phyloP scores from a whole-genome alignment of 2,329 filamentous ascomycete genomes.

The Trichoderma simmonsii region DNA sequence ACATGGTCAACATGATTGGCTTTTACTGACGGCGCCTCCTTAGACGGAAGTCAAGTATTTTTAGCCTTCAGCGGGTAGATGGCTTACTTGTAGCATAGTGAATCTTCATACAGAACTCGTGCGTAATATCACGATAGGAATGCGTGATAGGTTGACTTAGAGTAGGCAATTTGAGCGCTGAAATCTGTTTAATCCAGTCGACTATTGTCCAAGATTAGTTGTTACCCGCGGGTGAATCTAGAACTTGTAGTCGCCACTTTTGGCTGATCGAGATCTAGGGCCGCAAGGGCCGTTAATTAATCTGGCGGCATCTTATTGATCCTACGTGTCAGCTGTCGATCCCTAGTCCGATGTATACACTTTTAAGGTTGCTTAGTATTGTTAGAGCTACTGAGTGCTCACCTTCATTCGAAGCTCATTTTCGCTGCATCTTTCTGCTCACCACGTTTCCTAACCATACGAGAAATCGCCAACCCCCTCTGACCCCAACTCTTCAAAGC shows the following conservation, averaged over 20 bases:
- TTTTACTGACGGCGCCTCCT: background rate
- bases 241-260: background rate
- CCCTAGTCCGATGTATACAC: background rate
- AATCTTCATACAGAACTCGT: background rate
- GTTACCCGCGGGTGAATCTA: background rate
- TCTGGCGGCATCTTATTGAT: background rate
- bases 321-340: background rate
- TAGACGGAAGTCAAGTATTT: background rate
- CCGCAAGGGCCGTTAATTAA: background rate
- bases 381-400: background rate
- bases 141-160: background rate
- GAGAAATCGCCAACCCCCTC: background rate
- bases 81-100: background rate
- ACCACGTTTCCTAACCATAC: background rate
- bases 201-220: background rate
- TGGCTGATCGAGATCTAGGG: background rate
- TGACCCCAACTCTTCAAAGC: background rate
- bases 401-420: background rate
- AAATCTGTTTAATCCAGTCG: background rate
- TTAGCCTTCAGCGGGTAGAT: background rate
- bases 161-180: background rate
- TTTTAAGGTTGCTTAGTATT: background rate
- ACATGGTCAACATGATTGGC: background rate
- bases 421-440: background rate
- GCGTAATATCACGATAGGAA: accelerated